Base-by-base conservation (phyloP, 257 asterid genomes). In the Rehmannia glutinosa region DNA sequence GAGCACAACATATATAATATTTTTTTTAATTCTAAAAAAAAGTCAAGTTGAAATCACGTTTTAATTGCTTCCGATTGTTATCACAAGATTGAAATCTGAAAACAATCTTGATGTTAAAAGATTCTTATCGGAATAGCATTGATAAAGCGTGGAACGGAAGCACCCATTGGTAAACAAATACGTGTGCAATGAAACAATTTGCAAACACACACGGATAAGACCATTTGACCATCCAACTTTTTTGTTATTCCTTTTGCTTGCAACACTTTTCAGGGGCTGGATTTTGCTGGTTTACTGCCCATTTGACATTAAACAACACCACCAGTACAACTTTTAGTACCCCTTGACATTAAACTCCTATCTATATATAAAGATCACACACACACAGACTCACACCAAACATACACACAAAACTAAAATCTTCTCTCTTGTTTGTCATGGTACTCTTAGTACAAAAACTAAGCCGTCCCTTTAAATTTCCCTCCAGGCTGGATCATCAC, bases 401-500 rank as follows among this genome's bases (percentile, higher is more conserved):
- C 50, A 58, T 24, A 2, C 23, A 45, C 21, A 61, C 33, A 49
- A 13, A 73, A 21, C 57, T 3, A n/a, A 24, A 32, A 35, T 63
- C 33, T 32, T 50, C 4, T 11, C 23, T 35, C 1, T 33, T 46
- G 11, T 36, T 4, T 17, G 19, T 62, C 8, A 84, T 88, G 95
- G 82, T 83, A 60, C 73, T 84, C 50, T 52, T 73, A 61, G 77
- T 75, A 11, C 68, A 66, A 38, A 86, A 74, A 9, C 69, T 82
- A 49, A 65, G 84, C 51, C 77, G 68, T 43, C 62, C 83, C 24
- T 59, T 74, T 59, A 82, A 59, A 39, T 56, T 76, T 33, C 76
- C 78, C 7, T 50, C 62, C 71, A 78, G 17, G 69, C 49, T 66
- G 74, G 80, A 72, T 43, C 74, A 69, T 39, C 77, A 27, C 66